Evolutionary conservation across 2,329 filamentous ascomycete species (phyloP).

Genomic region (Phoma sp.): DNA sequence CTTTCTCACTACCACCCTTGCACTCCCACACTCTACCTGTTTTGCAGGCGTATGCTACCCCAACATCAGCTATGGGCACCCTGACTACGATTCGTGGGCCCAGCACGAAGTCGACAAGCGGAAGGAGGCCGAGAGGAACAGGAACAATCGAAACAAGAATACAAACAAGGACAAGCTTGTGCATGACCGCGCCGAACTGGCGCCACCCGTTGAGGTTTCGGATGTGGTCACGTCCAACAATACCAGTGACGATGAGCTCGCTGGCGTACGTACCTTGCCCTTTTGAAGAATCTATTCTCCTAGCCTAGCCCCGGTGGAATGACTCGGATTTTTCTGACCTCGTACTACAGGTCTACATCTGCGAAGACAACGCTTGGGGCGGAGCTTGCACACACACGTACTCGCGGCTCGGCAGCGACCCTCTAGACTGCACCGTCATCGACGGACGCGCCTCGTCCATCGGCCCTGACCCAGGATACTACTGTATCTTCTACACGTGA

Average conservation of each 20-base stretch:
- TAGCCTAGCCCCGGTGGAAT: neutral
- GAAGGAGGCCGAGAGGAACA: neutral
- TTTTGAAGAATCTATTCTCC: neutral
- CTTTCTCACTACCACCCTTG: slow-evolving; percentile 13
- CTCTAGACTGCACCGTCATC: slow-evolving; percentile 24
- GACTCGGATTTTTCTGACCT: neutral
- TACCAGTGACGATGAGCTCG: neutral
- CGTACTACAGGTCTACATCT: slow-evolving; percentile 33
- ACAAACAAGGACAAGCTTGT: neutral
- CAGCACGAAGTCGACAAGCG: neutral
- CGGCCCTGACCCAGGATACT: slow-evolving; percentile 31
- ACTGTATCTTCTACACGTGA: slow-evolving; percentile 40
- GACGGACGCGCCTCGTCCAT: slow-evolving; percentile 26
- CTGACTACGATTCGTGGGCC: neutral
- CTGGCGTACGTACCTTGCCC: neutral
- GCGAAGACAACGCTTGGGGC: slow-evolving; percentile 31
- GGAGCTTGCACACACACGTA: slow-evolving; percentile 25
- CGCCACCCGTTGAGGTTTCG: neutral
- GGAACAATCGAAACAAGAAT: neutral
- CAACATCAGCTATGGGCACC: neutral
- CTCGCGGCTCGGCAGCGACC: slow-evolving; percentile 21
- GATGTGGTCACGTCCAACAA: neutral
- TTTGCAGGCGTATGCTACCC: slow-evolving; percentile 7
- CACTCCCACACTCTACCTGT: neutral
- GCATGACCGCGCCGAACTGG: neutral